These are phyloP conservation scores for Alisma plantagoaquatica DNA, from an alignment of 106 monocot species.

Conservation along the genomic window DNA sequence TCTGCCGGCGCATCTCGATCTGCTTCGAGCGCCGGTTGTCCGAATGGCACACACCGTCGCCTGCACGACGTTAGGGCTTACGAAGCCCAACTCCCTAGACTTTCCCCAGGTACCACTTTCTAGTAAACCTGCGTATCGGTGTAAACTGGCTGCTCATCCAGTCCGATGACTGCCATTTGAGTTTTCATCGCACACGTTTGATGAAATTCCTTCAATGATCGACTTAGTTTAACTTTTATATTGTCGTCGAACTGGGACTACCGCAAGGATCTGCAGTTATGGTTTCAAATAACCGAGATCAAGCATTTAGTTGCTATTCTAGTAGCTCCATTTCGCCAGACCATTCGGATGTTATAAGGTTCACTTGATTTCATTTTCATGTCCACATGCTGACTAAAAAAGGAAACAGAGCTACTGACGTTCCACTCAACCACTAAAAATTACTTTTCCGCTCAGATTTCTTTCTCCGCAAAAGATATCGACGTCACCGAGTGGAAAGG, in stretches of 20 bases:
- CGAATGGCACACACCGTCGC: slow-evolving; percentile 12
- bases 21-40: neutral
- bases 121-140: too few relatives aligned
- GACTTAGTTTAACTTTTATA: too few relatives aligned
- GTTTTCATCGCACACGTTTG: slow-evolving; percentile 5
- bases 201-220: slow-evolving; percentile 9
- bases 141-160: neutral
- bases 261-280: too few relatives aligned
- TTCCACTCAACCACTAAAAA: too few relatives aligned
- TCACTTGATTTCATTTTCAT: too few relatives aligned
- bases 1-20: neutral
- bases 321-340: too few relatives aligned
- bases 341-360: too few relatives aligned
- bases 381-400: too few relatives aligned
- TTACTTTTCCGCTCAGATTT: slow-evolving; percentile 40
- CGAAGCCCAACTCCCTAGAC: slow-evolving; percentile 22
- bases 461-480: slow-evolving; percentile 67
- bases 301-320: too few relatives aligned
- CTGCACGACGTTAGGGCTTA: slow-evolving; percentile 28
- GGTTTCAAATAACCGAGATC: too few relatives aligned
- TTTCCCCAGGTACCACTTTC: slow-evolving; percentile 50
- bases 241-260: too few relatives aligned
- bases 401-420: too few relatives aligned
- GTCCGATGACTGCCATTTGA: neutral
- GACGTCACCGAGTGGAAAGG: slow-evolving; percentile 73